Base-by-base conservation (phyloP, 805 yeast species). In the Candida tallmaniae region DNA sequence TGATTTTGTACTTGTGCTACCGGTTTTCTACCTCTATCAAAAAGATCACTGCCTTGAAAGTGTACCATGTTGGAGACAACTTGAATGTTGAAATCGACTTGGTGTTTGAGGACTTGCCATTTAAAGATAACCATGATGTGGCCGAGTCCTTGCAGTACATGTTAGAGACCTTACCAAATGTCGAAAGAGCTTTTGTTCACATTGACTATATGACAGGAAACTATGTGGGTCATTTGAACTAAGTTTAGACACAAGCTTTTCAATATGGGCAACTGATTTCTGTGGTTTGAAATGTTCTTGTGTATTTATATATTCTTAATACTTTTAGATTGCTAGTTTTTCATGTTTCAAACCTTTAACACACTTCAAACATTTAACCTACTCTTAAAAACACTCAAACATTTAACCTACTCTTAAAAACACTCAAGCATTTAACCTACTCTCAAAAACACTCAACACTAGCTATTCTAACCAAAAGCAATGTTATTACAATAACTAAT, bases 91-190 rank as follows among this genome's bases (percentile, higher is more conserved):
- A 84, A 51, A 83, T 83, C 16, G 94, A 83, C 47, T 57, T 84
- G 26, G 76, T 83, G 4, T 68, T 76, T 34, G 60, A 56, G 11
- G 52, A 66, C 7, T 56, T 79, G 43, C 52, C 66, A 3, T 60
- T 83, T 48, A 71, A 78, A 39, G 94, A 84, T 47, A 67, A 79
- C 35, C 94, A 84, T 54, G 94, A 84, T 52, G 65, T 84, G 23
- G 94, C 86, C 3, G 94, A 83, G 54, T 80, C 89, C 0, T 59
- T 84, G 29, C 94, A 84, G 56, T 84, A 83, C 49, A 83, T 93
- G 1, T 66, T 84, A 17, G 94, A 84, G 44, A 76, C 88, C 0
- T 60, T 84, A 39, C 88, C 90, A 0, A 73, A 67, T 54, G 88
- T 84, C 2, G 90, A 84, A 51, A 64, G 94, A 34, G 87, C 89